A percentile compares a stretch with the other conserved stretches of the same genome.
phyloP scores from a whole-genome alignment of 2,329 filamentous ascomycete genomes.

The Penicillium corylophilum region DNA sequence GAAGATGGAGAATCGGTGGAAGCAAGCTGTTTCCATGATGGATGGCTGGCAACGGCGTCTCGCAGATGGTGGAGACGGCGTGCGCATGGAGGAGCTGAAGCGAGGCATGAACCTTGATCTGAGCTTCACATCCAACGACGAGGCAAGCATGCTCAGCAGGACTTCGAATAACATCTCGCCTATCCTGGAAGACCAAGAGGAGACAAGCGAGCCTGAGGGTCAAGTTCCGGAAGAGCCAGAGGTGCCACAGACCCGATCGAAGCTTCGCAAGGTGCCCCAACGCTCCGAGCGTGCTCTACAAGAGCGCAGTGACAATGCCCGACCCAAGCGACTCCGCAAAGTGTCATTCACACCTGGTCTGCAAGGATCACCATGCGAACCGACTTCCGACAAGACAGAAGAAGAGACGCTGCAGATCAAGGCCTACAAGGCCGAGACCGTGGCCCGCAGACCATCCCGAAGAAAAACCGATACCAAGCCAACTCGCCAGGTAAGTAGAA shows the following conservation, averaged over 20 bases:
- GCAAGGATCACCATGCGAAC: conserved; percentile 28
- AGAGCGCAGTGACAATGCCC: conserved; percentile 39
- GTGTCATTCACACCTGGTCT: conserved; percentile 39
- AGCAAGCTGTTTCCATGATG: conserved; percentile 85
- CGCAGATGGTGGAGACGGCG: conserved; percentile 44
- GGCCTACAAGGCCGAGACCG: conserved; percentile 31
- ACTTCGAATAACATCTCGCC: conserved; percentile 28
- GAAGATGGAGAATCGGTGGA: conserved; percentile 89
- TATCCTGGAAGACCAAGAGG: conserved; percentile 33
- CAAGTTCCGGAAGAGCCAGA: conserved; percentile 12
- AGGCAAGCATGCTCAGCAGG: conserved; percentile 17
- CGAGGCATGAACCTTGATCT: conserved; percentile 44
- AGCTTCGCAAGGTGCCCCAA: conserved; percentile 24
- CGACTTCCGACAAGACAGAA: conserved; percentile 20
- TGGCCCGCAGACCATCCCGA: conserved; percentile 29
- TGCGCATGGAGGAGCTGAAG: conserved; percentile 45
- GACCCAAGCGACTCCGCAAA: conserved; percentile 33
- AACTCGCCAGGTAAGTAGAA: conserved; percentile 30
- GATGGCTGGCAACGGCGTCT: conserved; percentile 87
- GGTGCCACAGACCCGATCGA: conserved; percentile 16
- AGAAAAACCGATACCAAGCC: conserved; percentile 29
- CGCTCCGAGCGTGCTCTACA: conserved; percentile 32
- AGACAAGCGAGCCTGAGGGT: conserved; percentile 29
- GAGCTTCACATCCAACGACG: conserved; percentile 28
- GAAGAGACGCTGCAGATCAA: conserved; percentile 38